Evolutionary conservation across 768 basidiomycete genomes (phyloP).

Genomic region (Suillus discolor): DNA sequence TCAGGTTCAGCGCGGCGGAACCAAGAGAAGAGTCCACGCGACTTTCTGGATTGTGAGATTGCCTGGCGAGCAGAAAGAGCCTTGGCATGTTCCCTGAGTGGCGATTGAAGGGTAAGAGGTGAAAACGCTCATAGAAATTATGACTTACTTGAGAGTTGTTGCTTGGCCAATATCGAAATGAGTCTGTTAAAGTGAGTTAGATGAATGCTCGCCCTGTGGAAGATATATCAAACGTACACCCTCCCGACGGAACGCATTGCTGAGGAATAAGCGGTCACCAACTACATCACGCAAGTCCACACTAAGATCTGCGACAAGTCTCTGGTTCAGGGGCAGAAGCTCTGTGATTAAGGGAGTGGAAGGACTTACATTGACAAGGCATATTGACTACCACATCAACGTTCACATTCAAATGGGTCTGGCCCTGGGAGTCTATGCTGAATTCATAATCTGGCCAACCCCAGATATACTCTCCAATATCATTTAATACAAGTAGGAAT

Average conservation of each 20-base stretch:
- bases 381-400: slow-evolving; percentile 92
- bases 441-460: slow-evolving; percentile 93
- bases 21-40: slow-evolving; percentile 72
- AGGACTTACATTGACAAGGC: slow-evolving; percentile 86
- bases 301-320: slow-evolving; percentile 60
- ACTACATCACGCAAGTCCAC: slow-evolving; percentile 91
- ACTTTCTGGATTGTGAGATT: slow-evolving; percentile 70
- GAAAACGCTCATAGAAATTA: neutral
- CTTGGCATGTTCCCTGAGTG: slow-evolving; percentile 58
- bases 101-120: neutral
- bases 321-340: slow-evolving; percentile 7
- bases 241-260: slow-evolving; percentile 77
- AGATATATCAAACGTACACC: slow-evolving; percentile 53
- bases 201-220: neutral
- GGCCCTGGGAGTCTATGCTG: slow-evolving; percentile 70
- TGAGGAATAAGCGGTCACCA: slow-evolving; percentile 90
- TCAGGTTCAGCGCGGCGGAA: slow-evolving; percentile 43
- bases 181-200: slow-evolving; percentile 45
- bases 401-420: slow-evolving; percentile 78
- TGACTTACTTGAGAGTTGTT: slow-evolving; percentile 58
- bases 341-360: neutral
- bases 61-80: slow-evolving; percentile 71
- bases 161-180: slow-evolving; percentile 84
- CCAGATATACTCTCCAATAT: slow-evolving; percentile 89
- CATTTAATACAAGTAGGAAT: slow-evolving; percentile 80